Base-by-base conservation (phyloP, 441 rosid species). In the Capsella rubella region DNA sequence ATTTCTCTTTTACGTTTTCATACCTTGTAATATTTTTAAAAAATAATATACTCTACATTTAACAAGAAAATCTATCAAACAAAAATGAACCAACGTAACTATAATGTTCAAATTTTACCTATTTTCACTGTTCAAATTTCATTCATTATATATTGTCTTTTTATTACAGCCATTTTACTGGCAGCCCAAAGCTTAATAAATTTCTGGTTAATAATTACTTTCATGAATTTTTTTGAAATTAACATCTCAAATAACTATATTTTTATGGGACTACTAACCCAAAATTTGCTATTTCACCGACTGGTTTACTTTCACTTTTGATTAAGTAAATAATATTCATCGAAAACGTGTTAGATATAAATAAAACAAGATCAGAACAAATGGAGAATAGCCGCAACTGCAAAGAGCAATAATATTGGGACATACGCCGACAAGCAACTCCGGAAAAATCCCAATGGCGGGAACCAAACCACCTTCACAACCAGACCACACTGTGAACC, bases 391-490 rank as follows among this genome's bases (percentile, higher is more conserved):
- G 40, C 40, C 40, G 40, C 21, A 55, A 55, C 35, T n/a, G 18
- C 5, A 32, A 69, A 31, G 42, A 55, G 29, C 55, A 28, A n/a
- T 46, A 15, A 45, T 21, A 1, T 21, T 45, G 43, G 40, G 2
- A 31, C 46, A 34, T 43, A 31, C 42, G 37, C 39, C 39, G 39
- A 35, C 39, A 35, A 21, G 39, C 8, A 35, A 35, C 10, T 2
- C 39, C 11, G 39, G 39, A 35, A 35, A 21, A 35, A 35, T 35
- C 11, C 11, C 11, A 35, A 11, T 35, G 39, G 39, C 39, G 39
- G 39, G 39, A 35, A 35, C 39, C 39, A 35, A 50, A 28, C 49
- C 37, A 50, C 32, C 58, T n/a, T 69, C 60, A 29, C 73, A 25
- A 57, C 49, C 27, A 21, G 25, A 21, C 25, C 25, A 21, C 2